A percentile compares a stretch with the other conserved stretches of the same genome.
These are phyloP conservation scores for Phaeotremella fagi DNA, from an alignment of 768 basidiomycete species.

Conservation along the genomic window DNA sequence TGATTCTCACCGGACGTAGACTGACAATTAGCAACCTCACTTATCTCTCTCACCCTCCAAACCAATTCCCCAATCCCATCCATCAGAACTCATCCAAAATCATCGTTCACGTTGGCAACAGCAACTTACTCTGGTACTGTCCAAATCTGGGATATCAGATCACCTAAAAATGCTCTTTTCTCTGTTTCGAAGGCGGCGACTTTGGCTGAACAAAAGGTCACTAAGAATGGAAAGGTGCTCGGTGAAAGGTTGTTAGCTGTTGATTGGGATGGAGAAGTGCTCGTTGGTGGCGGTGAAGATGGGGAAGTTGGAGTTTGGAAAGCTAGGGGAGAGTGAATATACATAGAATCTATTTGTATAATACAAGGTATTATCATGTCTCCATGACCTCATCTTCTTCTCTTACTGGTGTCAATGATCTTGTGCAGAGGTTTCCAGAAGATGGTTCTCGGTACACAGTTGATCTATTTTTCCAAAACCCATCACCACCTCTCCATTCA, in stretches of 20 bases:
- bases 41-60: slow-evolving; percentile 49
- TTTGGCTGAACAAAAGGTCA: slow-evolving; percentile 26
- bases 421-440: too few species aligned
- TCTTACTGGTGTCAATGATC: too few species aligned
- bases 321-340: slow-evolving; percentile 47
- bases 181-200: slow-evolving; percentile 41
- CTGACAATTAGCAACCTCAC: slow-evolving; percentile 37
- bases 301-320: slow-evolving; percentile 47
- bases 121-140: slow-evolving; percentile 49
- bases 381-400: too few species aligned
- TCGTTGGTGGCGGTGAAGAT: slow-evolving; percentile 52
- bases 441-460: too few species aligned
- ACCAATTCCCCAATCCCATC: slow-evolving; percentile 49
- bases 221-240: slow-evolving; percentile 42
- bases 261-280: slow-evolving; percentile 52
- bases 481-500: too few species aligned
- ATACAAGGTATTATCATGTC: too few species aligned
- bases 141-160: slow-evolving; percentile 52
- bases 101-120: slow-evolving; percentile 47
- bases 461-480: too few species aligned
- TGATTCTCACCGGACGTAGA: neutral
- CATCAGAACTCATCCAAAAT: slow-evolving; percentile 49
- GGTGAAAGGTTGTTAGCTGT: slow-evolving; percentile 49
- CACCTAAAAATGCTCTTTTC: slow-evolving; percentile 50
- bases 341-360: too few species aligned